These are phyloP conservation scores for Panicum hallii DNA, from an alignment of 202 grass and related monocot genomes.

Conservation along the genomic window DNA sequence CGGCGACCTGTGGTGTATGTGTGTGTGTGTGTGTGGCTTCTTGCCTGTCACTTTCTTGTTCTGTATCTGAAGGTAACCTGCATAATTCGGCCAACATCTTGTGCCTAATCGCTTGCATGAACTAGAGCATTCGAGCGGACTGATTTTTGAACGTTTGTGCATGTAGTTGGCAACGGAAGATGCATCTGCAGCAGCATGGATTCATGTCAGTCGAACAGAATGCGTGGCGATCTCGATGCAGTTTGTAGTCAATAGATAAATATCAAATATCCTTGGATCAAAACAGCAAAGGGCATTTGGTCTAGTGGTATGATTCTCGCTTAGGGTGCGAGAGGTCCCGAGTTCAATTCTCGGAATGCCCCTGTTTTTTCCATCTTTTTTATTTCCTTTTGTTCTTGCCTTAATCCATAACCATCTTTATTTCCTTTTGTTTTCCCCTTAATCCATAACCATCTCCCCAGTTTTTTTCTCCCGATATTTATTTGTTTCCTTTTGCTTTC, in stretches of 20 bases:
- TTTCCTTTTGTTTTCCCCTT: too few species aligned
- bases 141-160: background rate
- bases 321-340: conserved; percentile 99
- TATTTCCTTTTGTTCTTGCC: background rate
- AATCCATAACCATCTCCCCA: background rate
- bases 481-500: accelerated
- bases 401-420: background rate
- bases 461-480: background rate
- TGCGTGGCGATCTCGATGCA: too few species aligned
- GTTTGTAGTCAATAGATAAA: too few species aligned
- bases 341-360: conserved; percentile 98
- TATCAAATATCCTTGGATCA: too few species aligned
- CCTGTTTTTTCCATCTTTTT: background rate
- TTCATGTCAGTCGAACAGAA: too few species aligned
- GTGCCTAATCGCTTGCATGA: background rate
- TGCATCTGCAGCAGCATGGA: background rate
- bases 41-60: background rate
- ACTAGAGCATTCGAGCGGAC: background rate
- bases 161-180: background rate
- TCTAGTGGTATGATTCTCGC: conserved; percentile 98
- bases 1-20: background rate
- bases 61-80: background rate
- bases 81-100: background rate
- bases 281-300: conserved; percentile 67
- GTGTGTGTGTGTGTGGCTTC: background rate